phyloP scores from a whole-genome alignment of 1,284 basidiomycete genomes.

The Anthracocystis setariae region DNA sequence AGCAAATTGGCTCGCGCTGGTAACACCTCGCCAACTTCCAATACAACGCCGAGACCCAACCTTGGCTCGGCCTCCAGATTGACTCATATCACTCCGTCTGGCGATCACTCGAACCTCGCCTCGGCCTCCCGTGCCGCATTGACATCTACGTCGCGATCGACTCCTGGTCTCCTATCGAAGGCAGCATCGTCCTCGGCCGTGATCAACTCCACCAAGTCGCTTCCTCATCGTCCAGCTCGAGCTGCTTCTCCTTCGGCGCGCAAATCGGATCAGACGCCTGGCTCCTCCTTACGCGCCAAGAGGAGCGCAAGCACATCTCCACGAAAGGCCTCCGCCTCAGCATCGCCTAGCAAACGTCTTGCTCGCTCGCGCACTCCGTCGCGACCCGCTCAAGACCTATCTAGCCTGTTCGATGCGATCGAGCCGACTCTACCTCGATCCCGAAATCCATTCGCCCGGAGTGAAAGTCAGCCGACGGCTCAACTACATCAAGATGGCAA shows the following conservation, averaged over 20 bases:
- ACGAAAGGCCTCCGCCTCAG: conserved; percentile 13
- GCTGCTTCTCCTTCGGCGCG: conserved; percentile 29
- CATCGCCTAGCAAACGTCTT: conserved; percentile 26
- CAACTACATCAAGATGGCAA: conserved; percentile 9
- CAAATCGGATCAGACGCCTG: conserved; percentile 8
- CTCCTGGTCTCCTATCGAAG: conserved; percentile 14
- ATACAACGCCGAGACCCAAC: not conserved
- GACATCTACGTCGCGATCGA: conserved; percentile 10
- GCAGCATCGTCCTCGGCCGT: conserved; percentile 9
- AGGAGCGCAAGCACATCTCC: conserved; percentile 41
- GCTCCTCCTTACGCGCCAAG: conserved; percentile 13
- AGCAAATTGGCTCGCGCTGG: not conserved
- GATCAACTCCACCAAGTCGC: conserved; percentile 16
- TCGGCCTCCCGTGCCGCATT: conserved; percentile 7
- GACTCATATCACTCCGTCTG: conserved; percentile 6
- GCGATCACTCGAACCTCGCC: not conserved
- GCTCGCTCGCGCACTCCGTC: conserved; percentile 36
- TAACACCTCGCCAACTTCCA: conserved; percentile 4
- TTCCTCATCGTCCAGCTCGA: conserved; percentile 24
- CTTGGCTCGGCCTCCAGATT: conserved; percentile 1
- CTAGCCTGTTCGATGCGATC: conserved; percentile 42
- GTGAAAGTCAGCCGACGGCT: conserved; percentile 34
- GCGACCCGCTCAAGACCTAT: conserved; percentile 38
- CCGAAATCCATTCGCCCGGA: conserved; percentile 32
- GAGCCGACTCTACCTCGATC: conserved; percentile 19